Base-by-base conservation (phyloP, 225 moss, liverwort and hornwort genomes). In the Straminergon stramineum region DNA sequence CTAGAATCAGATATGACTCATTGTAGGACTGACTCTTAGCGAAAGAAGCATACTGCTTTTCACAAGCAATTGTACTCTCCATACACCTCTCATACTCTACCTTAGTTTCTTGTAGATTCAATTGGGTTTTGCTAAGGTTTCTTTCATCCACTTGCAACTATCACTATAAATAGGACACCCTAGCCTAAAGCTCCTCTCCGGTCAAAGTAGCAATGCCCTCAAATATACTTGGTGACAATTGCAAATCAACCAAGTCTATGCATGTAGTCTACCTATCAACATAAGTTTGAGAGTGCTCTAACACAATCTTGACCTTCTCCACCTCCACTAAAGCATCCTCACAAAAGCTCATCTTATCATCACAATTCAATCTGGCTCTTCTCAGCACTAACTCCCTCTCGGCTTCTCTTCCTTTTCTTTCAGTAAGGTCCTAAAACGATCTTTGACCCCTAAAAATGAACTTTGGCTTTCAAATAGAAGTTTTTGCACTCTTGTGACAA, bases 1-100 rank as follows among this genome's bases (percentile, higher is more conserved):
- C 43, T 5, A 28, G 10, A 43, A 43, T 26, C 0, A 8, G 0
- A 15, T 8, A 71, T 1, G 26, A 26, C 15, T 71, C 15, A 0
- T 2, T 45, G 17, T 17, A 10, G 6, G 17, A 28, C 3, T 17
- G 3, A 43, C 10, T 74, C 10, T 74, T 74, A 26, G 74, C 74
- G 45, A 74, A 9, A 28, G 43, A 6, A 74, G 6, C 28, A 28
- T 74, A 28, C 9, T 8, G 10, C 10, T 74, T 28, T 5, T 45
- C 17, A 45, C 28, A 67, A 34, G 67, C 10, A 5, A 17, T 3
- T 10, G 11, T 35, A 17, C 18, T 67, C 18, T 67, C 35, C 17
- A 28, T 22, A 26, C 24, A 41, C 71, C 8, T 71, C 24, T 71
- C 8, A 24, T 41, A 71, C 41, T 71, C 41, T 32, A 23, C 8